Evolutionary conservation across 257 asterid species (phyloP).

Genomic region (Nicotiana undulata): DNA sequence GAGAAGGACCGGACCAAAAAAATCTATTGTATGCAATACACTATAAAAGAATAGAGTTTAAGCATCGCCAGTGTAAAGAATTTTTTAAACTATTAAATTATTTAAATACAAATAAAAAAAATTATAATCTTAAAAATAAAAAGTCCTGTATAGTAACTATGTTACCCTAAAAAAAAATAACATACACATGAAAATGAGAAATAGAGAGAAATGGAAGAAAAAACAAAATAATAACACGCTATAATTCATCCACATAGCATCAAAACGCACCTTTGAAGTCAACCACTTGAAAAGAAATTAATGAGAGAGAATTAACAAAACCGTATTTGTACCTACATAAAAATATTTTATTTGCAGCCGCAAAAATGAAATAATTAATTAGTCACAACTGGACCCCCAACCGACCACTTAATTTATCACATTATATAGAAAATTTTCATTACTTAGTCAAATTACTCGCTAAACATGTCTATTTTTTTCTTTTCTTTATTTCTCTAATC

Average conservation of each 20-base stretch:
- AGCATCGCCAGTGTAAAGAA: too few relatives aligned
- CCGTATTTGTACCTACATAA: background rate
- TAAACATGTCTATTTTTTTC: background rate
- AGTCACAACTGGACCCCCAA: background rate
- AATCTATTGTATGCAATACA: too few relatives aligned
- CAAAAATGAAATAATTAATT: background rate
- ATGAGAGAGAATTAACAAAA: background rate
- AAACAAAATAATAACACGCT: background rate
- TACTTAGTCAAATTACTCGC: conserved; percentile 14
- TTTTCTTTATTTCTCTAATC: background rate
- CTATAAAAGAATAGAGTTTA: background rate
- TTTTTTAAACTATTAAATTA: too few relatives aligned
- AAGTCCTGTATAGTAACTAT: too few relatives aligned
- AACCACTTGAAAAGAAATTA: background rate
- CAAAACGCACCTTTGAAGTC: conserved; percentile 3
- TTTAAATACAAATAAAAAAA: too few relatives aligned
- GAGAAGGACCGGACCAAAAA: too few relatives aligned
- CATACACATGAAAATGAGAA: too few relatives aligned
- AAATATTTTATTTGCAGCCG: conserved; percentile 1
- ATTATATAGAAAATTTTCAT: background rate
- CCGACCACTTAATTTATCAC: conserved; percentile 9
- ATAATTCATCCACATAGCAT: background rate
- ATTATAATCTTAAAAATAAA: too few relatives aligned
- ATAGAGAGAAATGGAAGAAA: too few relatives aligned
- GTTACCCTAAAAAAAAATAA: too few relatives aligned